phyloP scores from a whole-genome alignment of 2,329 filamentous ascomycete species.

The Trichoderma semiorbis region DNA sequence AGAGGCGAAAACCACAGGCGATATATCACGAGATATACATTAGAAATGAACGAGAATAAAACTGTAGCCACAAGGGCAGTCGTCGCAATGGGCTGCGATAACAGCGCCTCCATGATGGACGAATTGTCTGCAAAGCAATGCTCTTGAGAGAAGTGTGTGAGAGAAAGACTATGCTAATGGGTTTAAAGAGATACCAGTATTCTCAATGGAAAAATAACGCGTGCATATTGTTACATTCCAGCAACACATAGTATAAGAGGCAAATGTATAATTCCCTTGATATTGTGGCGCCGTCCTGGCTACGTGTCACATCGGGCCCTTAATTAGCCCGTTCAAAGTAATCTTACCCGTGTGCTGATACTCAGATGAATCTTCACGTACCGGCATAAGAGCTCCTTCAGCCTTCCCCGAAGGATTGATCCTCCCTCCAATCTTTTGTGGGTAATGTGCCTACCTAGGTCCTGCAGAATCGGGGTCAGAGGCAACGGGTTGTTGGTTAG shows the following conservation, averaged over 20 bases:
- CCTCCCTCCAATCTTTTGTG: not conserved
- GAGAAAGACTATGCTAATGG: not conserved
- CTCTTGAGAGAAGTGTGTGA: not conserved
- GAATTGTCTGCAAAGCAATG: not conserved
- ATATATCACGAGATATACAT: slow-evolving; percentile 8
- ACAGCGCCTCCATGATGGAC: not conserved
- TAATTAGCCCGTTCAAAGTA: not conserved
- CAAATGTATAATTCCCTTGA: not conserved
- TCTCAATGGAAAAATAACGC: not conserved
- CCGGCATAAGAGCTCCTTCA: not conserved
- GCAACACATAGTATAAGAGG: not conserved
- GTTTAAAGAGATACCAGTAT: not conserved
- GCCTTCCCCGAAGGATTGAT: not conserved
- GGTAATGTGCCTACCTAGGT: not conserved
- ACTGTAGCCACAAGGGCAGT: not conserved
- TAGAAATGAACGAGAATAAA: slow-evolving; percentile 18
- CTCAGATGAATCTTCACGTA: not conserved
- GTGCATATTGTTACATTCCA: not conserved
- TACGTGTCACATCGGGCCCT: not conserved
- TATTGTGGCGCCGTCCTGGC: not conserved
- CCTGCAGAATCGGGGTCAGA: not conserved
- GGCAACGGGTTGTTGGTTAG: not conserved
- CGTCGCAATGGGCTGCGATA: not conserved
- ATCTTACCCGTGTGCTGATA: not conserved
- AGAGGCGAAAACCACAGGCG: slow-evolving; percentile 31